phyloP scores from a whole-genome alignment of 108 stramenopile species.

The Skeletonema marinoi region DNA sequence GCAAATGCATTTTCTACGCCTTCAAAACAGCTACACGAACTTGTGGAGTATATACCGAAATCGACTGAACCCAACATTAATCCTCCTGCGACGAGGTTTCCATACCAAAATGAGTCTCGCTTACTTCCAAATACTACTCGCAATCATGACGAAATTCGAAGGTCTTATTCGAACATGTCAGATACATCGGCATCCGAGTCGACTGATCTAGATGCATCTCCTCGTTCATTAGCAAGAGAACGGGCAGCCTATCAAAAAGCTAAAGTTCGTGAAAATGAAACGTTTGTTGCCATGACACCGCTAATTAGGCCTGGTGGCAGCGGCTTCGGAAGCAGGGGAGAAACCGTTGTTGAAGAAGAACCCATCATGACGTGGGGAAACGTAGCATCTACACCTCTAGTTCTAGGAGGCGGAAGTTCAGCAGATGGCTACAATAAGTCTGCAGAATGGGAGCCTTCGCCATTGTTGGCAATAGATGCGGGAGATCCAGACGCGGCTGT shows the following conservation, averaged over 20 bases:
- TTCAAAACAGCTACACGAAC: constrained; percentile 15
- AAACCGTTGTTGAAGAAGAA: constrained; percentile 28
- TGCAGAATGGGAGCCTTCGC: constrained; percentile 27
- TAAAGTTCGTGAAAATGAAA: constrained; percentile 31
- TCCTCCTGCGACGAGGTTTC: constrained; percentile 71
- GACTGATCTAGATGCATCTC: constrained; percentile 74
- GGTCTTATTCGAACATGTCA: background rate
- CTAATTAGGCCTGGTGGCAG: constrained; percentile 59
- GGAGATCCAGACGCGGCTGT: background rate
- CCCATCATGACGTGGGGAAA: constrained; percentile 82
- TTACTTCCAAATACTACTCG: constrained; percentile 5
- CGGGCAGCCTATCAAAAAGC: constrained; percentile 35
- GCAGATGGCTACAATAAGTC: constrained; percentile 13
- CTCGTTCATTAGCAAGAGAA: constrained; percentile 48
- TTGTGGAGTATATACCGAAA: constrained; percentile 75
- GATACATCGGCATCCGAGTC: constrained; percentile 56
- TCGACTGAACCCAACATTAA: constrained; percentile 61
- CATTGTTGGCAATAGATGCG: background rate
- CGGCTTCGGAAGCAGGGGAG: background rate
- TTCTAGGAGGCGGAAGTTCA: constrained; percentile 41
- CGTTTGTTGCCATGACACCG: constrained; percentile 79
- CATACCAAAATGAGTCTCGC: constrained; percentile 47
- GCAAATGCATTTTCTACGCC: background rate
- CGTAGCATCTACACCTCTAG: constrained; percentile 63
- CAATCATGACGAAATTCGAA: background rate